Percentiles rank a stretch among this genome's conserved stretches.
phyloP scores from a whole-genome alignment of 2,329 filamentous ascomycete genomes.

The Fusarium albidum region DNA sequence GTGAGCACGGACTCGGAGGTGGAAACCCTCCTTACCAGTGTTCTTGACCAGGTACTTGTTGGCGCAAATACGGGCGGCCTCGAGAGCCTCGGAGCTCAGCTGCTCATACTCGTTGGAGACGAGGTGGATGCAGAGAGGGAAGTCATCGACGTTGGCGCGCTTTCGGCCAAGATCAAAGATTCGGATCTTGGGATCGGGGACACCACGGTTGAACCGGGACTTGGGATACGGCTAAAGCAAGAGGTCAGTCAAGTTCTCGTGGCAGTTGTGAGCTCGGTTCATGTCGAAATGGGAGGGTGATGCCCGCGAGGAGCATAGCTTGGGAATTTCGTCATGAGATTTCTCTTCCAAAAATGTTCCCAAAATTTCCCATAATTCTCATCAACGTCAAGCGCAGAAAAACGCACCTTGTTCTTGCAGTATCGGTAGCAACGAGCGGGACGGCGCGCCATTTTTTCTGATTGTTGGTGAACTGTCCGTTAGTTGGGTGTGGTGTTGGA shows the following conservation, averaged over 20 bases:
- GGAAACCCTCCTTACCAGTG: slow-evolving; percentile 77
- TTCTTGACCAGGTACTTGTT: slow-evolving; percentile 93
- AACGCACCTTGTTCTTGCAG: slow-evolving; percentile 99
- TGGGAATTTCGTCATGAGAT: slow-evolving; percentile 22
- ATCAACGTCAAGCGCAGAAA: slow-evolving; percentile 13
- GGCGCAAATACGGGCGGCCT: slow-evolving; percentile 99
- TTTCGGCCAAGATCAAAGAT: slow-evolving; percentile 99
- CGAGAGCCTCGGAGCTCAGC: slow-evolving; percentile 98
- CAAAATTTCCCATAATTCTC: slow-evolving; percentile 23
- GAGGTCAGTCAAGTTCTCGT: slow-evolving; percentile 28
- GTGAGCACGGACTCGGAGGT: slow-evolving; percentile 85
- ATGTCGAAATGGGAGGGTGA: slow-evolving; percentile 1
- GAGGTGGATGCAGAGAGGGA: slow-evolving; percentile 98
- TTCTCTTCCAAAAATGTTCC: slow-evolving; percentile 14
- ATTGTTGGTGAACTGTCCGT: slow-evolving; percentile 56
- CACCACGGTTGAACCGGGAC: slow-evolving; percentile 99
- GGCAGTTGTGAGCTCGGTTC: slow-evolving; percentile 3
- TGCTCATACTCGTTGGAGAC: slow-evolving; percentile 99
- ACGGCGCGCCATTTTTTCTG: slow-evolving; percentile 97
- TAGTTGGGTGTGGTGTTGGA: slow-evolving; percentile 48
- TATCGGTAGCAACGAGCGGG: slow-evolving; percentile 99
- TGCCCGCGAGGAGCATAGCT: slow-evolving; percentile 1
- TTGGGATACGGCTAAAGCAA: slow-evolving; percentile 87
- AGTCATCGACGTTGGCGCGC: slow-evolving; percentile 98
- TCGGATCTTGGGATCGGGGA: slow-evolving; percentile 83